These are phyloP conservation scores for Sclerotinia glacialis DNA, from an alignment of 2,329 filamentous ascomycete genomes.

Conservation along the genomic window DNA sequence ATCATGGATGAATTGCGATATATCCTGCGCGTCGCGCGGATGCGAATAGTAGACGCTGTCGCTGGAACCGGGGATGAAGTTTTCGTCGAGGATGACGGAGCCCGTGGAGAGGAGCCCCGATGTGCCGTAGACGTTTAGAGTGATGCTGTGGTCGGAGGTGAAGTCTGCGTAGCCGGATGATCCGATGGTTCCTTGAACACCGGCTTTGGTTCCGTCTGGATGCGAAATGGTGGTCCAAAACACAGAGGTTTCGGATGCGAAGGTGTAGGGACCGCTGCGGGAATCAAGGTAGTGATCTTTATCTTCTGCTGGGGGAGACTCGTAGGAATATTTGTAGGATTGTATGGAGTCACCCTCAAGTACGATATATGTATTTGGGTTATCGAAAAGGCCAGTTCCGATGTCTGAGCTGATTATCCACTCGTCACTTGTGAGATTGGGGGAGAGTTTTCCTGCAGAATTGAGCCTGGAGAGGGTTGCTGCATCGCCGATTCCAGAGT, in stretches of 20 bases:
- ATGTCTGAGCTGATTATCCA: constrained; percentile 52
- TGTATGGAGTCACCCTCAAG: constrained; percentile 44
- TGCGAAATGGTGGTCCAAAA: constrained; percentile 52
- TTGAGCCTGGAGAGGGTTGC: constrained; percentile 38
- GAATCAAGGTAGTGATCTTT: constrained; percentile 47
- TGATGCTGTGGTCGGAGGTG: constrained; percentile 48
- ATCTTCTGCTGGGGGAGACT: constrained; percentile 44
- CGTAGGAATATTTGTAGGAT: constrained; percentile 50
- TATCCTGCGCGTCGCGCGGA: constrained; percentile 47
- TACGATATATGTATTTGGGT: constrained; percentile 55
- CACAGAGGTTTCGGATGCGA: constrained; percentile 51
- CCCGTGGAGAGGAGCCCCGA: constrained; percentile 52
- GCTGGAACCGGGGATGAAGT: constrained; percentile 45
- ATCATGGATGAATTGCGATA: constrained; percentile 50
- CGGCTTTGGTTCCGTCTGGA: constrained; percentile 44
- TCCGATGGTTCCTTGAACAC: constrained; percentile 53
- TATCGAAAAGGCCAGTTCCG: constrained; percentile 53
- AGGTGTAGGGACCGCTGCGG: constrained; percentile 52
- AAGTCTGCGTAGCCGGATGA: constrained; percentile 46
- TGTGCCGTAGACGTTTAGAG: constrained; percentile 56
- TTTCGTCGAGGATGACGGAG: constrained; percentile 46
- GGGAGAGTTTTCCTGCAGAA: constrained; percentile 40
- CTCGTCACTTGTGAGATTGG: constrained; percentile 34
- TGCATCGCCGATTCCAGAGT: constrained; percentile 49
- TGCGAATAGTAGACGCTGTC: constrained; percentile 48